Conservation (phyloP, 2,329 filamentous ascomycete genomes). For the Arachnomyces sp. region DNA sequence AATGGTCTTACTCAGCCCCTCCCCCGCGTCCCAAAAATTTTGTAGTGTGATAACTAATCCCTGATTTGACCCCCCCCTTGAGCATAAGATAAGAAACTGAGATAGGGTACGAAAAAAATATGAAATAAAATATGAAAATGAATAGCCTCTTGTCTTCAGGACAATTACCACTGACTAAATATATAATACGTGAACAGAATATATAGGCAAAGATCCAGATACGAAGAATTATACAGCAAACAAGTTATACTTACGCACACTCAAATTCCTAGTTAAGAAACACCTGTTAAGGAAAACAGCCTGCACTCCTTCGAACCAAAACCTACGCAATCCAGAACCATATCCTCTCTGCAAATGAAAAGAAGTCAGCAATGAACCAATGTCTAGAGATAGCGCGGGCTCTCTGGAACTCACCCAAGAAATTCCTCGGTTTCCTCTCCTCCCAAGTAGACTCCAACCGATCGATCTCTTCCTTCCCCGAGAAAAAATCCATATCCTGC, state of each 20-base stretch:
- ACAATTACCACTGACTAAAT: no score
- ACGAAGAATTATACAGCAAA: no score
- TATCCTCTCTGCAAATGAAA: conserved; percentile 17
- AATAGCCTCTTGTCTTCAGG: no score
- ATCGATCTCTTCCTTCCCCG: conserved; percentile 20
- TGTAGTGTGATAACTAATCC: conserved; percentile 1
- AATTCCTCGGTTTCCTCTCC: conserved; percentile 23
- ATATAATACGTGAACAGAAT: no score
- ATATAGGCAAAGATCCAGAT: no score
- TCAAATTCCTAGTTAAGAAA: no score
- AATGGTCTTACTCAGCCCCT: neutral
- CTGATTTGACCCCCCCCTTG: neutral
- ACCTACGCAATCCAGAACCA: conserved; percentile 27
- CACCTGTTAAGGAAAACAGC: no score
- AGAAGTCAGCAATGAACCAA: neutral
- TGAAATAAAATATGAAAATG: neutral
- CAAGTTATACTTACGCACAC: no score
- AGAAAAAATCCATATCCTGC: conserved; percentile 29
- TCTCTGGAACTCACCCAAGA: conserved; percentile 14
- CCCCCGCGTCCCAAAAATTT: neutral
- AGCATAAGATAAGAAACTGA: neutral
- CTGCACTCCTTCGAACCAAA: no score
- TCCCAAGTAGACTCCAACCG: conserved; percentile 21
- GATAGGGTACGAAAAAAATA: neutral
- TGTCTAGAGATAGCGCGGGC: neutral